Evolutionary conservation across 306 rosid species (phyloP), one percentile per base, ranked within the genome.

Genomic region (Morella rubra): DNA sequence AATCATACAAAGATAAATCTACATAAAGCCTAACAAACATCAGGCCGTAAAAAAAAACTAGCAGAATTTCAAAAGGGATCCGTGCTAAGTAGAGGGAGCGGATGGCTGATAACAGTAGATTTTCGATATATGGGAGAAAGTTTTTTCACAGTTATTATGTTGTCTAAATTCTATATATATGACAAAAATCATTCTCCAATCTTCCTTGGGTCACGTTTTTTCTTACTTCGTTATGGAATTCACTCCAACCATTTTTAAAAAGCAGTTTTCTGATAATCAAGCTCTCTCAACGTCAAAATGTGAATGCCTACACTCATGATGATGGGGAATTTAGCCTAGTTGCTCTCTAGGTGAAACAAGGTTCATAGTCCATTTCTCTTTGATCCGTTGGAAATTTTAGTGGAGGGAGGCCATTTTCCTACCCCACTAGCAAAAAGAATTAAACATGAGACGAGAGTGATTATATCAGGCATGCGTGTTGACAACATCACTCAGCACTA

Each of bases 401-500:
- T 65, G 60, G 54, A 19, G 58, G 15, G 6, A 6, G 37, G 22
- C 58, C 20, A 37, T 27, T 71, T 32, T 82, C 75, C 56, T 18
- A 20, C 37, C 55, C 80, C 80, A 82, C 82, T 78, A 53, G 77
- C 52, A 44, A 72, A 79, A 68, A 18, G 47, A 74, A 56, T 12
- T 46, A 8, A 27, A 58, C 64, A 32, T 2, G 37, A 32, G 7
- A 37, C 5, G 13, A 80, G 54, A 44, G 44, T 51, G 73, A 50
- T 77, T 45, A 45, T 49, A 69, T 78, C 80, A 75, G 53, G 81
- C 84, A 60, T 44, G 81, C 86, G 80, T 72, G 69, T 76, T 72
- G 81, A 79, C 52, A 42, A 27, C 86, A 75, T 76, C 86, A 83
- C 50, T 18, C 51, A 71, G 76, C 86, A 83, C 86, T 72, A 69